Conservation (phyloP, 2,329 filamentous ascomycete species). For the Fusarium nelsonii region DNA sequence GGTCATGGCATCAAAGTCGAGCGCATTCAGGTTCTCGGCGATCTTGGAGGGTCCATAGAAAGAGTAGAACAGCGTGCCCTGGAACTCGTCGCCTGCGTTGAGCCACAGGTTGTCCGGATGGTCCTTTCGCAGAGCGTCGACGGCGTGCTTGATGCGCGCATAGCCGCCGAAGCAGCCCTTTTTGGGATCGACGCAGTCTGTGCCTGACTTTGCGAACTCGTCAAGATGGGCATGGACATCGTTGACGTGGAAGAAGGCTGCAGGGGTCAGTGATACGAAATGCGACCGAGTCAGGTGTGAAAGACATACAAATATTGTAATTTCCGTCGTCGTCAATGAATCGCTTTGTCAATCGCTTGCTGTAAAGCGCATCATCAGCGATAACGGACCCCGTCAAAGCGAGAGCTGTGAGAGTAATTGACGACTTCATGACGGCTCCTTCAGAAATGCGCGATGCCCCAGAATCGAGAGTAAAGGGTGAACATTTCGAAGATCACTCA, state of each 20-base stretch:
- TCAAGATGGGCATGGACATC: constrained; percentile 77
- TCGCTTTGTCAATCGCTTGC: constrained; percentile 62
- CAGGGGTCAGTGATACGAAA: background rate
- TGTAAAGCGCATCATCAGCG: constrained; percentile 62
- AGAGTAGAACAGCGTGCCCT: constrained; percentile 75
- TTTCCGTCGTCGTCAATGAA: constrained; percentile 62
- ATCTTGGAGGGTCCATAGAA: constrained; percentile 78
- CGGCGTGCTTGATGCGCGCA: constrained; percentile 70
- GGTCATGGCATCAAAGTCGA: constrained; percentile 77
- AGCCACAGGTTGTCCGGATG: constrained; percentile 73
- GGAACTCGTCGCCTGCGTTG: constrained; percentile 77
- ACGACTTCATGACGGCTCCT: constrained; percentile 39
- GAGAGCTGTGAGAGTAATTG: constrained; percentile 40
- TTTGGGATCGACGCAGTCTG: constrained; percentile 68
- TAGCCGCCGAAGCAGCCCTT: constrained; percentile 74
- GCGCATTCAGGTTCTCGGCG: constrained; percentile 72
- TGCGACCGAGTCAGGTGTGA: no score
- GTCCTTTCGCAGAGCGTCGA: constrained; percentile 67
- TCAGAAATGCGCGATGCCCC: background rate
- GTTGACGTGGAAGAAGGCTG: constrained; percentile 76
- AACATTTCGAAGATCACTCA: background rate
- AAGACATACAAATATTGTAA: constrained; percentile 64
- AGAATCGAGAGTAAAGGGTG: background rate
- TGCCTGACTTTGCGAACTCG: constrained; percentile 70
- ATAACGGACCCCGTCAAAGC: constrained; percentile 49